Evolutionary conservation across 768 basidiomycete species (phyloP), one percentile per base, ranked within the genome.

Genomic region (Agaricus blazei): DNA sequence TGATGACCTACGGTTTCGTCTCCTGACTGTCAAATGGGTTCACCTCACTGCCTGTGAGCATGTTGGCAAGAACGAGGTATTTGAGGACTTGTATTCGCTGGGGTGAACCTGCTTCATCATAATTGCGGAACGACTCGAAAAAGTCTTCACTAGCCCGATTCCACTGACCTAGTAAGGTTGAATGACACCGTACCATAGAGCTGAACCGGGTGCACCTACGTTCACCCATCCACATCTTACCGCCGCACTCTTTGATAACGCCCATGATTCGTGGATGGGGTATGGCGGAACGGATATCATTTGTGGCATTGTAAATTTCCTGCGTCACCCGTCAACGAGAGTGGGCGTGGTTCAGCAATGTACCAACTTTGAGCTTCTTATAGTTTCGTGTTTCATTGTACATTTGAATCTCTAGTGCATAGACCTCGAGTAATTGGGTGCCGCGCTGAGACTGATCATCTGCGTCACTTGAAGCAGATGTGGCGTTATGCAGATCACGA

Each of bases 181-280:
- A 42, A 41, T 37, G 14, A 11, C 38, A 19, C 4, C 29, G 46
- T 11, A 19, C 40, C 15, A 19, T 6, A 6, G 3, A 41, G 19
- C 23, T 23, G 26, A 47, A 34, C 14, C 26, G 8, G 41, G 5
- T 34, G 29, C 5, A 46, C 62, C 3, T 69, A 88, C 96, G 90
- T 78, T 98, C 97, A 56, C 92, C 93, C 97, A 99, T 98, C 95
- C 97, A 98, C 97, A 99, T 99, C 73, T 99, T 99, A 2, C 97
- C 97, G 14, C 97, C 97, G 62, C 96, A 98, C 70, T 99, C 97
- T 66, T 95, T 92, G 73, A 99, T 98, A 50, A 98, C 93, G 42
- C 96, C 97, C 89, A 98, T 95, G 65, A 98, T 98, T 29, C 93
- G 83, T 9, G 97, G 97, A 73, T 98, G 97, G 14, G 97, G 94